Percentiles rank a stretch among this genome's conserved stretches.
Conservation (phyloP, 225 moss, liverwort and hornwort genomes). For the Sphagnum tenellum region DNA sequence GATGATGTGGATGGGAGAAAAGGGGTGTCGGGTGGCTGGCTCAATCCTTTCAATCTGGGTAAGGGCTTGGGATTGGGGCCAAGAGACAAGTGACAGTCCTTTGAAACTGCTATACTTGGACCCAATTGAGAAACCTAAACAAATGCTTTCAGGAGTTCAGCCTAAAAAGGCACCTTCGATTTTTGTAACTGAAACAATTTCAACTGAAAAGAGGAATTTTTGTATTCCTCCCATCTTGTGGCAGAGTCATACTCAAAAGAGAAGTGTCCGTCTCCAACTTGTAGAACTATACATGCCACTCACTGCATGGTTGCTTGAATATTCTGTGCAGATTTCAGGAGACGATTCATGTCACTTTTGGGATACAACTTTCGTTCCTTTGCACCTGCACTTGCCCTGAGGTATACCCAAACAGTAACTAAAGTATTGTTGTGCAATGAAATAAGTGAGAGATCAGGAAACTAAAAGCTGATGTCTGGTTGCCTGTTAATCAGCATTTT, state of each 20-base stretch:
- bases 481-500: constrained; percentile 47
- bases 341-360: constrained; percentile 78
- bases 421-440: not conserved
- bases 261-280: too few species aligned
- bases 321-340: constrained; percentile 63
- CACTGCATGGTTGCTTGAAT: too few species aligned
- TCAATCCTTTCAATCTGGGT: constrained; percentile 82
- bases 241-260: too few species aligned
- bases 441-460: not conserved
- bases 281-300: too few species aligned
- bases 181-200: not conserved
- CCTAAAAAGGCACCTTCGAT: not conserved
- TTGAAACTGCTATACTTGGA: too few species aligned
- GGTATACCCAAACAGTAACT: constrained; percentile 13
- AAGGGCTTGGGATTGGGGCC: not conserved
- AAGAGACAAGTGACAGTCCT: too few species aligned
- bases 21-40: constrained; percentile 53
- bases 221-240: not conserved
- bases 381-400: constrained; percentile 73
- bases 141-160: too few species aligned
- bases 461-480: not conserved
- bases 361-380: constrained; percentile 72
- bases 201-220: not conserved
- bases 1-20: constrained; percentile 65
- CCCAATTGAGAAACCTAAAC: too few species aligned